phyloP scores from a whole-genome alignment of 805 yeast species.

The Debaryomyces tyrocola region DNA sequence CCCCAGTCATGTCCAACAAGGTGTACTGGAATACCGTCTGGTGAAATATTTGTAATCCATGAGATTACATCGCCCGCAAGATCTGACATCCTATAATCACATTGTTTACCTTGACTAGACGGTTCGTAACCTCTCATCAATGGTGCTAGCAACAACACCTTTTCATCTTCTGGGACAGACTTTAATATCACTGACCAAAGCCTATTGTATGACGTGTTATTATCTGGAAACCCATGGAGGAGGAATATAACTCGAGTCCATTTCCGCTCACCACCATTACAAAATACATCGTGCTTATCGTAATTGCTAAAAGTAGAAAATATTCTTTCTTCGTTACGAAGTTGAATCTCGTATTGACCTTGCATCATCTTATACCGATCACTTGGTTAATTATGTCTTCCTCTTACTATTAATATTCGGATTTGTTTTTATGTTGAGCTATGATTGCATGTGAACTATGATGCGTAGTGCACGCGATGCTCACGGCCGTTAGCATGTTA shows the following conservation, averaged over 20 bases:
- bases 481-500: too few relatives aligned
- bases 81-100: constrained; percentile 26
- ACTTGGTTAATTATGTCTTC: too few relatives aligned
- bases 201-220: constrained; percentile 25
- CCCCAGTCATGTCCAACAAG: constrained; percentile 49
- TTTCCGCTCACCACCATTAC: constrained; percentile 4
- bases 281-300: constrained; percentile 14
- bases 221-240: constrained; percentile 43
- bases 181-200: constrained; percentile 20
- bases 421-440: too few relatives aligned
- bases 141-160: constrained; percentile 31
- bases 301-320: constrained; percentile 22
- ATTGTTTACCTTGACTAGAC: constrained; percentile 24
- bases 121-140: constrained; percentile 38
- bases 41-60: constrained; percentile 28
- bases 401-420: too few relatives aligned
- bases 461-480: too few relatives aligned
- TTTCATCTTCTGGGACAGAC: constrained; percentile 13
- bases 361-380: background rate
- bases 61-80: constrained; percentile 34
- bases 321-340: constrained; percentile 14
- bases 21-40: constrained; percentile 28
- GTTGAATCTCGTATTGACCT: constrained; percentile 9
- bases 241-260: constrained; percentile 25
- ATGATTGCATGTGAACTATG: too few relatives aligned